Evolutionary conservation across 176 grass and related monocot genomes (phyloP).

Genomic region (Avena atlantica): DNA sequence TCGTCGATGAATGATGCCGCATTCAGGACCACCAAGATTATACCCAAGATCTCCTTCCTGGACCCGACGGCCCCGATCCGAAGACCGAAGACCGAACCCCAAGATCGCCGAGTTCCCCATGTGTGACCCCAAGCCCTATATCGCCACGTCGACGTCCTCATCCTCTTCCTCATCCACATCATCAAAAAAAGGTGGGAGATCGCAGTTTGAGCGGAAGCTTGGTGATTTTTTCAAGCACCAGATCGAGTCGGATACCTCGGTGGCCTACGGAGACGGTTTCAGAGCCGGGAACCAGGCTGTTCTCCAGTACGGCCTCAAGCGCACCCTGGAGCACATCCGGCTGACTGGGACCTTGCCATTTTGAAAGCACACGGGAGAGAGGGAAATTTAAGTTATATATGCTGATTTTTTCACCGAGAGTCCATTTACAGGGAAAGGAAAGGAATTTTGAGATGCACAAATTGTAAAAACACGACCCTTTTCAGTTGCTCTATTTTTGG

Average conservation of each 20-base stretch:
- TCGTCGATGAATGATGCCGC: no score
- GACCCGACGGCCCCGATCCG: no score
- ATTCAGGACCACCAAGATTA: no score
- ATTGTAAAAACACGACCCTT: slow-evolving; percentile 36
- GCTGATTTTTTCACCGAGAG: slow-evolving; percentile 20
- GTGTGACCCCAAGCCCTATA: no score
- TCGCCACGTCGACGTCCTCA: slow-evolving; percentile 52
- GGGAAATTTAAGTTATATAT: neutral
- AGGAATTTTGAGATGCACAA: slow-evolving; percentile 34
- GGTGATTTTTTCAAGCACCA: slow-evolving; percentile 83
- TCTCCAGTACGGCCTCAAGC: slow-evolving; percentile 64
- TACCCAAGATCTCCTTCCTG: no score
- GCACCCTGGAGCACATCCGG: slow-evolving; percentile 81
- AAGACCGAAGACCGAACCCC: no score
- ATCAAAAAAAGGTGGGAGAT: slow-evolving; percentile 53
- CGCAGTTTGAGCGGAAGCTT: slow-evolving; percentile 73
- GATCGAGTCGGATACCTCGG: slow-evolving; percentile 73
- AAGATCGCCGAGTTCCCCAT: no score
- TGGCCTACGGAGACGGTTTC: slow-evolving; percentile 79
- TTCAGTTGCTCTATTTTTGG: neutral
- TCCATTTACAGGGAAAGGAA: slow-evolving; percentile 38
- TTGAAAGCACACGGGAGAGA: slow-evolving; percentile 19
- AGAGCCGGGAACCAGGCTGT: slow-evolving; percentile 67
- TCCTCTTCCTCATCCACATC: slow-evolving; percentile 57
- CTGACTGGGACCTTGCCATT: slow-evolving; percentile 70